A percentile compares a stretch with the other conserved stretches of the same genome.
phyloP scores from a whole-genome alignment of 768 basidiomycete genomes.

The Pluteus cervinus region DNA sequence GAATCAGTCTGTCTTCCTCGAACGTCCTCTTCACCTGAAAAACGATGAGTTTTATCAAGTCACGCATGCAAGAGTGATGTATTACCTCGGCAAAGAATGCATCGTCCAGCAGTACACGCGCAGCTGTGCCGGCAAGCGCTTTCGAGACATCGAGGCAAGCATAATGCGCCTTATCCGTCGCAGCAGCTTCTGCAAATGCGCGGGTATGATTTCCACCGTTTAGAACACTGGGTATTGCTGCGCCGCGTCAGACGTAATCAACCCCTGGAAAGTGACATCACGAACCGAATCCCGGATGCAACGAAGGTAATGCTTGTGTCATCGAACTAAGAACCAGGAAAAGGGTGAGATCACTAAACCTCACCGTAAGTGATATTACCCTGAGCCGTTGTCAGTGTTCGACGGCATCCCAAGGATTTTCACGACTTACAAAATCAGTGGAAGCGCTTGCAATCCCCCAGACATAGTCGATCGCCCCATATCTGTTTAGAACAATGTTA shows the following conservation, averaged over 20 bases:
- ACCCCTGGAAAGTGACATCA: slow-evolving; percentile 1
- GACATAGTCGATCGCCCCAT: slow-evolving; percentile 56
- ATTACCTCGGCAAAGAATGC: slow-evolving; percentile 52
- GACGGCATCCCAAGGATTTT: not conserved
- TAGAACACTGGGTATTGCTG: slow-evolving; percentile 69
- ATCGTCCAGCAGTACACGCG: slow-evolving; percentile 66
- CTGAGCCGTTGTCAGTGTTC: slow-evolving; percentile 22
- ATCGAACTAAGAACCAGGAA: not conserved
- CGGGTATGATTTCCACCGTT: slow-evolving; percentile 77
- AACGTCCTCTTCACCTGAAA: slow-evolving; percentile 43
- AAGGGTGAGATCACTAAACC: no score
- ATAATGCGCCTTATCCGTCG: slow-evolving; percentile 53
- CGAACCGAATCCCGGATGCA: slow-evolving; percentile 71
- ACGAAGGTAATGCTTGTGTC: slow-evolving; percentile 46
- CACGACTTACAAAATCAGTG: slow-evolving; percentile 69
- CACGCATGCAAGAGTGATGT: not conserved
- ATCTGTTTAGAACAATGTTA: slow-evolving; percentile 51
- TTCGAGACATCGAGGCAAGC: slow-evolving; percentile 65
- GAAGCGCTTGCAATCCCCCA: slow-evolving; percentile 69
- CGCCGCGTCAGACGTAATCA: not conserved
- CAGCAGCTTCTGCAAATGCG: slow-evolving; percentile 60
- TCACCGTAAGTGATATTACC: slow-evolving; percentile 74
- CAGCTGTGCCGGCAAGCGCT: slow-evolving; percentile 63
- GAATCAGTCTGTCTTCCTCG: slow-evolving; percentile 30
- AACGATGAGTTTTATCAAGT: not conserved